Base-by-base conservation (phyloP, 106 monocot species). In the Agapanthus africanus region DNA sequence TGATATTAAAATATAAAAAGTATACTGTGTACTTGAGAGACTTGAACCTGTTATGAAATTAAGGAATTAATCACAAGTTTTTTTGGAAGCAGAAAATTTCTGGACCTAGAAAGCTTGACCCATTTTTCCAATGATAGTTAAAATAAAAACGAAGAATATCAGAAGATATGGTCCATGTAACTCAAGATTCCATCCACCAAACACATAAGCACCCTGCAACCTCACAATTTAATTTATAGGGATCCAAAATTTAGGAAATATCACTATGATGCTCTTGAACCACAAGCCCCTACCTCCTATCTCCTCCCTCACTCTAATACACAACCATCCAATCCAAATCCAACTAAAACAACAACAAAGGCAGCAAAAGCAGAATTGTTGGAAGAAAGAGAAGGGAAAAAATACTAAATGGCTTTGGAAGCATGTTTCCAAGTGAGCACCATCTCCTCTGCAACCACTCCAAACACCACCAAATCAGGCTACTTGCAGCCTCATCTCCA, bases 401-500 rank as follows among this genome's bases (percentile, higher is more conserved):
- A 9, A 1, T 25, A 49, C 7, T 33, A 68, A 68, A 85, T 90
- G 85, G 90, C 90, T 40, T 64, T 85, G 42, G 79, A 89, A 67
- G 56, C 77, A 31, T 89, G 79, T 50, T 82, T 85, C 72, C 80
- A 77, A 37, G 40, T 85, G 61, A 78, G 77, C 74, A 74, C 85
- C 68, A 39, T 81, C 46, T 60, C 78, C 26, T n/a, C 74, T 40
- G 11, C 74, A 21, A 27, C 34, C 56, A 11, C 40, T 36, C 30
- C 42, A n/a, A 50, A 2, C 11, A 34, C 31, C 7, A 33, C n/a
- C 32, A 50, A 35, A 7, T 32, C 34, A 10, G 34, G 33, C n/a
- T 66, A 1, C 34, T 10, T 68, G 40, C 36, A 65, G 54, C 11
- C 40, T n/a, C n/a, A n/a, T n/a, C 37, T 37, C 34, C 72, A 11